These are phyloP conservation scores for Aspergillus novofumigatus DNA, from an alignment of 2,329 filamentous ascomycete genomes.

Conservation along the genomic window DNA sequence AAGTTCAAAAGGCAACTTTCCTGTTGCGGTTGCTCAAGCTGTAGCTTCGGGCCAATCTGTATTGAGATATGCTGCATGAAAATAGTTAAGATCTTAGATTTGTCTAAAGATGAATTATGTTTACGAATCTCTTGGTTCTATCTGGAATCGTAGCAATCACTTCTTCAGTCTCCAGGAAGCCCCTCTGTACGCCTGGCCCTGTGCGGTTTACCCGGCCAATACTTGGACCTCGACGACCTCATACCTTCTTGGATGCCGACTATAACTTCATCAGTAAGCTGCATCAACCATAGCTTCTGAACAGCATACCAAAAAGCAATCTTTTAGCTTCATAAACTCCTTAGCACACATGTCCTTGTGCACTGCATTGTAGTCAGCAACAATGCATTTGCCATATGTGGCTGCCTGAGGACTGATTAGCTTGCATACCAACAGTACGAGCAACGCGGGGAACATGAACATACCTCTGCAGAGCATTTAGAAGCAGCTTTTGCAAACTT, in stretches of 20 bases:
- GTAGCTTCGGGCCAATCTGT: conserved; percentile 37
- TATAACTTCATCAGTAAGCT: conserved; percentile 23
- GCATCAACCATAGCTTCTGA: not conserved
- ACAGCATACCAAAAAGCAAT: conserved; percentile 73
- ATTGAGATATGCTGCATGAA: not conserved
- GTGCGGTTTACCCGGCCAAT: not conserved
- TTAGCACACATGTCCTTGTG: conserved; percentile 84
- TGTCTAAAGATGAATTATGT: not conserved
- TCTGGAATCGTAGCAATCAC: not conserved
- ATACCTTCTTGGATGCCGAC: conserved; percentile 52
- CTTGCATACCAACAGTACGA: not conserved
- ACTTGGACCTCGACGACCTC: not conserved
- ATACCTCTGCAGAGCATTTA: conserved; percentile 64
- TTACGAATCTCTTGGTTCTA: not conserved
- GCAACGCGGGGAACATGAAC: conserved; percentile 8
- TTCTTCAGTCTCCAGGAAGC: not conserved
- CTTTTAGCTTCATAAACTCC: conserved; percentile 80
- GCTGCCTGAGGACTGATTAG: conserved; percentile 57
- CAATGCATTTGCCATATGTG: conserved; percentile 85
- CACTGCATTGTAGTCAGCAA: conserved; percentile 83
- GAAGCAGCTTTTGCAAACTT: conserved; percentile 63
- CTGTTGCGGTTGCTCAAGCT: conserved; percentile 71
- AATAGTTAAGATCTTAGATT: not conserved
- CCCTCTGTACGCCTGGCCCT: not conserved
- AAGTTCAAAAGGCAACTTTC: conserved; percentile 78